These are phyloP conservation scores for Malania oleifera DNA, from an alignment of 164 flowering plant species.

Conservation along the genomic window DNA sequence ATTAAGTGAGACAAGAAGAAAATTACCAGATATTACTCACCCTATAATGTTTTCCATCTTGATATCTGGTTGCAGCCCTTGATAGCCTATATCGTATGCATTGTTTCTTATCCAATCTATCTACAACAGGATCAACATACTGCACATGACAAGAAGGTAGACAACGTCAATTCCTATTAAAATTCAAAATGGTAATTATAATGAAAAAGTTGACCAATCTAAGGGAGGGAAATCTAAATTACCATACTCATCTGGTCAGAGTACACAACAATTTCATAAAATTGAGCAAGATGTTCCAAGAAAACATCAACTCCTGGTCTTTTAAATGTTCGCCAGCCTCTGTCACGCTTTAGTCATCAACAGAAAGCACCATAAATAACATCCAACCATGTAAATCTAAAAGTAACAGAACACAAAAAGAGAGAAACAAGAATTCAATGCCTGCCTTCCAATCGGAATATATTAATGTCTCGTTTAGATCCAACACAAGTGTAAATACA, in stretches of 20 bases:
- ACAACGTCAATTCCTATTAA: background rate
- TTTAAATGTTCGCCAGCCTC: conserved; percentile 96
- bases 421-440: background rate
- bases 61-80: conserved; percentile 76
- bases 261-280: conserved; percentile 82
- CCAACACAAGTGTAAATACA: conserved; percentile 85
- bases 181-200: background rate
- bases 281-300: conserved; percentile 75
- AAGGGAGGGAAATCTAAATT: conserved; percentile 11
- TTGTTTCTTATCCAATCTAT: conserved; percentile 64
- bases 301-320: conserved; percentile 96
- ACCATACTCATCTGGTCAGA: conserved; percentile 76
- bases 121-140: conserved; percentile 86
- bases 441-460: conserved; percentile 91
- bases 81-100: conserved; percentile 63
- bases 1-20: background rate
- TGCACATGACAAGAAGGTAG: conserved; percentile 23
- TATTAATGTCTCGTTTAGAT: conserved; percentile 82
- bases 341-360: conserved; percentile 59
- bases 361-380: background rate
- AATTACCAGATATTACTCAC: conserved; percentile 31
- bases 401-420: background rate
- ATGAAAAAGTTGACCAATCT: background rate
- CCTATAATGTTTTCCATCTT: conserved; percentile 79
- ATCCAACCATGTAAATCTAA: background rate